A percentile compares a stretch with the other conserved stretches of the same genome.
Conservation (phyloP, 2,329 filamentous ascomycete species). For the Calonectria leucothoes region DNA sequence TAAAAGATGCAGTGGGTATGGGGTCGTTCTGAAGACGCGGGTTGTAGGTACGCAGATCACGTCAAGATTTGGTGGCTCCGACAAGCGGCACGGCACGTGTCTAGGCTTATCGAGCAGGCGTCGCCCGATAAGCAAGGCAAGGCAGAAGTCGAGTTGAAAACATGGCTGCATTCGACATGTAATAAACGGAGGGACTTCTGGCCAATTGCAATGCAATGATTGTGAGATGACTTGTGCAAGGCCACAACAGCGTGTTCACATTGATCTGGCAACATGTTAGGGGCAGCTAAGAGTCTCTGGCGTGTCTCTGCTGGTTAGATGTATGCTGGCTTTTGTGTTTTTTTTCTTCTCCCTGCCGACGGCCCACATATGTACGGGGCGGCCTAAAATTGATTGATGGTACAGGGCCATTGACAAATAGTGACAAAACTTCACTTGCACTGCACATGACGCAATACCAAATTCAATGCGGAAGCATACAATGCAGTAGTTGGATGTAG, state of each 20-base stretch:
- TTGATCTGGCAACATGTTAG: constrained; percentile 12
- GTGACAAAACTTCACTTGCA: not conserved
- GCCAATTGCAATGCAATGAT: not conserved
- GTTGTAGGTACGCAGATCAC: constrained; percentile 36
- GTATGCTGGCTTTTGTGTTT: not conserved
- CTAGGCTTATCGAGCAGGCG: constrained; percentile 33
- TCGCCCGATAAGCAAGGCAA: constrained; percentile 28
- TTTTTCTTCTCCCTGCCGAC: not conserved
- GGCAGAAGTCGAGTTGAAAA: not conserved
- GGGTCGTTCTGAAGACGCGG: constrained; percentile 30
- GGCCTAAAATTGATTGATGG: not conserved
- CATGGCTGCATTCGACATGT: not conserved
- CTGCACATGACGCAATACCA: not conserved
- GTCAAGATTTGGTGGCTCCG: constrained; percentile 38
- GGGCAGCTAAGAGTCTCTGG: constrained; percentile 9
- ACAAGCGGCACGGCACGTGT: constrained; percentile 37
- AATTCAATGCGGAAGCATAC: not conserved
- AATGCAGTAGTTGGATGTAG: no score
- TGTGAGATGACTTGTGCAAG: not conserved
- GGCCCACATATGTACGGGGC: not conserved
- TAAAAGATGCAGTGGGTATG: constrained; percentile 29
- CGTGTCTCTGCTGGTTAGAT: not conserved
- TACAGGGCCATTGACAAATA: not conserved
- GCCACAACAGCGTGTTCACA: constrained; percentile 2
- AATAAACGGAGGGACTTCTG: not conserved